phyloP scores from a whole-genome alignment of 441 rosid genomes.

The Erodium moschatum region DNA sequence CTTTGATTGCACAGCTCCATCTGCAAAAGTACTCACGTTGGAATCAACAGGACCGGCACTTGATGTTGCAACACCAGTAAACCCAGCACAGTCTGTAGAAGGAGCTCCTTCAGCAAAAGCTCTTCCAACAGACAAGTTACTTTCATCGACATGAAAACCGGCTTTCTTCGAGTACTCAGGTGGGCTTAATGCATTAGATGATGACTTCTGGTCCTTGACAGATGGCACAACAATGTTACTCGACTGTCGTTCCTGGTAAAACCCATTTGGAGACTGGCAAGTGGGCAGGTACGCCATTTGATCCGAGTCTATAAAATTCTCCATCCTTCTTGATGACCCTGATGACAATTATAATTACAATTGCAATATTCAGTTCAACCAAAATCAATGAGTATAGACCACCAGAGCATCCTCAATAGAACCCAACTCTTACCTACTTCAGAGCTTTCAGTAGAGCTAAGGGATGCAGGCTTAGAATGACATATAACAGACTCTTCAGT shows the following conservation, averaged over 20 bases:
- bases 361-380: neutral
- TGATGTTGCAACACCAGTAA: too few species aligned
- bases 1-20: conserved; percentile 25
- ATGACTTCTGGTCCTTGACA: conserved; percentile 27
- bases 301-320: conserved; percentile 52
- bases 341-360: conserved; percentile 19
- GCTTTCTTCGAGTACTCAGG: conserved; percentile 23
- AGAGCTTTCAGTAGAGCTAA: conserved; percentile 74
- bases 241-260: conserved; percentile 34
- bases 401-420: neutral
- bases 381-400: neutral
- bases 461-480: conserved; percentile 78
- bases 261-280: conserved; percentile 41
- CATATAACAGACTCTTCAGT: conserved; percentile 65
- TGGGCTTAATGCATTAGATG: conserved; percentile 9
- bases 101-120: conserved; percentile 19
- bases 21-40: conserved; percentile 44
- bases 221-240: conserved; percentile 29
- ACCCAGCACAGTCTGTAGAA: too few species aligned
- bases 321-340: conserved; percentile 76
- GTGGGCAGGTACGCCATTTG: conserved; percentile 33
- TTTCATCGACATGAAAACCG: conserved; percentile 27
- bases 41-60: conserved; percentile 29
- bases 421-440: conserved; percentile 50
- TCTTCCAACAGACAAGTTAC: conserved; percentile 42